Percentiles rank a stretch among this genome's conserved stretches.
Conservation (phyloP, 108 stramenopile genomes). For the Parietichytrium sp. region DNA sequence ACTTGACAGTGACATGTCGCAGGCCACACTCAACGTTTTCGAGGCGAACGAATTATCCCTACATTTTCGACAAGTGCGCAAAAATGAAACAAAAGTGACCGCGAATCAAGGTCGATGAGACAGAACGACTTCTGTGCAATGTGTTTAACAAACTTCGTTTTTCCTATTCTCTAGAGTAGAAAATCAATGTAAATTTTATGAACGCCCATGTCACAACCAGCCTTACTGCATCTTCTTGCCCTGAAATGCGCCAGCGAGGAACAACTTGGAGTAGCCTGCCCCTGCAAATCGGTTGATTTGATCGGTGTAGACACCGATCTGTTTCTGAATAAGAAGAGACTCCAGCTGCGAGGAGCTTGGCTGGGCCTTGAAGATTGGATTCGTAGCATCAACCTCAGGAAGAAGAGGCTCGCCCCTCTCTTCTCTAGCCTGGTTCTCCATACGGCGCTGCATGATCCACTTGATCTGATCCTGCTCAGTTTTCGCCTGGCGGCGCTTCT, state of each 20-base stretch:
- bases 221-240: not conserved
- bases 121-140: too few species aligned
- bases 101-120: too few species aligned
- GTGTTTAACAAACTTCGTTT: too few species aligned
- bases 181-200: too few species aligned
- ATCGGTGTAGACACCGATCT: constrained; percentile 85
- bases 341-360: constrained; percentile 62
- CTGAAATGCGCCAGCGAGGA: constrained; percentile 80
- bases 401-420: constrained; percentile 46
- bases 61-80: too few species aligned
- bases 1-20: too few species aligned
- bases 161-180: too few species aligned
- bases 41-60: too few species aligned
- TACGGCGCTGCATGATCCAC: constrained; percentile 50
- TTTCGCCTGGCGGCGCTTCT: constrained; percentile 42
- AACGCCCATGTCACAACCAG: too few species aligned
- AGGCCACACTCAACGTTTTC: too few species aligned
- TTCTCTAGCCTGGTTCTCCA: constrained; percentile 50
- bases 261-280: constrained; percentile 80
- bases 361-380: constrained; percentile 41
- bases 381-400: constrained; percentile 43
- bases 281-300: constrained; percentile 85
- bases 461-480: constrained; percentile 35
- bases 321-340: constrained; percentile 81
- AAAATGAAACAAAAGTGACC: too few species aligned